Evolutionary conservation across 352 stramenopile species (phyloP), one percentile per base, ranked within the genome.

Genomic region (Phytophthora syringae): DNA sequence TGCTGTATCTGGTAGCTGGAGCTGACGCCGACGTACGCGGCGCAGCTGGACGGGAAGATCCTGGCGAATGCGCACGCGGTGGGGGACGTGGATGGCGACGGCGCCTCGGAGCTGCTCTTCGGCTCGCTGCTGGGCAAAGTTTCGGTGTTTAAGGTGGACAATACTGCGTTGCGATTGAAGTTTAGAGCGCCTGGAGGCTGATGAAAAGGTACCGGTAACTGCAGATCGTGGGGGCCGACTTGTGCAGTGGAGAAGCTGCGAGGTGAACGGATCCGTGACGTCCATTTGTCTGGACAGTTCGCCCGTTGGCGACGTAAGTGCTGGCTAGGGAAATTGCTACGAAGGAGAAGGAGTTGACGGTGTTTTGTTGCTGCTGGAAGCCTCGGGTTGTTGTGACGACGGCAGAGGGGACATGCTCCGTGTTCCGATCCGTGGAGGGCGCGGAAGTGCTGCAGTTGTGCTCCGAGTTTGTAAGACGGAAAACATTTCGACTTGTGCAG

Each of bases 311-410:
- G 72, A 85, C 7, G 78, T 89, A 54, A 53, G 79, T 76, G 30
- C 16, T 30, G 20, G 28, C 40, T 24, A 47, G 13, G n/a, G n/a
- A 11, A 21, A 10, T 21, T 43, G 7, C 7, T 47, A 47, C 36
- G 18, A 25, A 40, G 15, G 30, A n/a, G 18, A 45, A 25, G 12
- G 25, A 24, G 21, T 25, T 58, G 20, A 44, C 34, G 13, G 5
- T 22, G 40, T 63, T 4, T 7, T 64, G 30, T 63, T 25, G 0
- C 52, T 30, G 9, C 16, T 27, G 32, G 22, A 30, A 92, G 82
- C 77, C 73, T 32, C 79, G 79, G 1, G 69, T 94, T 30, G 84
- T 95, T 58, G 86, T 91, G n/a, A 74, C 82, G 40, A 95, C 84
- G 12, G 79, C 83, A 2, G 86, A 93, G 60, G 84, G 84, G 10